phyloP scores from a whole-genome alignment of 2,329 filamentous ascomycete species.

The Fusarium sp. region DNA sequence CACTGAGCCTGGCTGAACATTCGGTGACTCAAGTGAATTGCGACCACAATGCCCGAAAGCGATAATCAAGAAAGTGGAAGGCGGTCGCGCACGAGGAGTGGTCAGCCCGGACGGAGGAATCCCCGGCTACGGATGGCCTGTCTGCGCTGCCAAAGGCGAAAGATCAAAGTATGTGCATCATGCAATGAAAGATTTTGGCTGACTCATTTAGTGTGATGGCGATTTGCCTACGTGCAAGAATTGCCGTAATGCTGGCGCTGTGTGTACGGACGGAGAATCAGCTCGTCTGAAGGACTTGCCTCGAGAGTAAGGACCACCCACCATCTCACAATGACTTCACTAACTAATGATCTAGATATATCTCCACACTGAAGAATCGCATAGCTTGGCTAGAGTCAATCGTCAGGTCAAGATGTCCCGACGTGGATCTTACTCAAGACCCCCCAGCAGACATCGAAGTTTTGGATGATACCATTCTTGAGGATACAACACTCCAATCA shows the following conservation, averaged over 20 bases:
- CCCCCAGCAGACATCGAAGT: conserved; percentile 32
- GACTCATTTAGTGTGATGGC: conserved; percentile 57
- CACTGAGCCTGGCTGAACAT: background rate
- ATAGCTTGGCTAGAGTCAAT: conserved; percentile 61
- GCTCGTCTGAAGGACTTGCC: conserved; percentile 55
- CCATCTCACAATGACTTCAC: too few relatives aligned
- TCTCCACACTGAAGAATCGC: conserved; percentile 54
- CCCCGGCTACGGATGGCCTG: conserved; percentile 49
- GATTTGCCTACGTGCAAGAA: conserved; percentile 56
- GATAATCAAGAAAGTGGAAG: background rate
- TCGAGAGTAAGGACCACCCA: conserved; percentile 58
- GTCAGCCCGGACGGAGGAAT: conserved; percentile 41
- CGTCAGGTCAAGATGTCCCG: conserved; percentile 55
- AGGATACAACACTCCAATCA: conserved; percentile 7
- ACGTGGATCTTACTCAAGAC: conserved; percentile 54
- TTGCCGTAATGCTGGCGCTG: conserved; percentile 56
- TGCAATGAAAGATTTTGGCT: background rate
- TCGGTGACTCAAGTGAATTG: background rate
- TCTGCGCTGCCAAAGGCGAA: conserved; percentile 60
- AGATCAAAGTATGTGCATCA: conserved; percentile 57
- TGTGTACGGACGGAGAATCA: conserved; percentile 60
- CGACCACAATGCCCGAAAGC: conserved; percentile 27
- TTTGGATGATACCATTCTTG: conserved; percentile 12
- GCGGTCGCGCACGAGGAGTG: conserved; percentile 21
- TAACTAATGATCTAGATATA: conserved; percentile 38